Conservation (phyloP, 2,329 filamentous ascomycete genomes). For the Colletotrichum tanaceti region DNA sequence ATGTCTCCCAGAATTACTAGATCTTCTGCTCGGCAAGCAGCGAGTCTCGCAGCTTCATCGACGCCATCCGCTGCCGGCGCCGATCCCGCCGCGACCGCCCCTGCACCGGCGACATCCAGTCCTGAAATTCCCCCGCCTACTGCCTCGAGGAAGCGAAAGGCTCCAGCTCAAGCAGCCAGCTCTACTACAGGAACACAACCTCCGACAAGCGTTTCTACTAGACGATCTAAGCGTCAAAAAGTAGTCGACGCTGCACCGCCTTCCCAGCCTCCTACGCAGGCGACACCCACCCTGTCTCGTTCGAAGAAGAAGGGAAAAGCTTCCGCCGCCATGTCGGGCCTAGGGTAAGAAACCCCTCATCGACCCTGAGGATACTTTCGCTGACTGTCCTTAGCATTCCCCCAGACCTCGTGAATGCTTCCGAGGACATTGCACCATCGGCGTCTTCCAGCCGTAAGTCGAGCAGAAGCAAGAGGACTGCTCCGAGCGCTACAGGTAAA, state of each 20-base stretch:
- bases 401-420: slow-evolving; percentile 72
- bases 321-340: slow-evolving; percentile 76
- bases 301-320: slow-evolving; percentile 71
- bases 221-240: slow-evolving; percentile 79
- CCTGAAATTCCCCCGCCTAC: slow-evolving; percentile 58
- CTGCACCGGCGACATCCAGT: slow-evolving; percentile 53
- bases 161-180: slow-evolving; percentile 64
- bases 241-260: slow-evolving; percentile 61
- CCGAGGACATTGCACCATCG: slow-evolving; percentile 65
- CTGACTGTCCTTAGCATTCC: slow-evolving; percentile 58
- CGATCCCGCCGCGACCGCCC: slow-evolving; percentile 55
- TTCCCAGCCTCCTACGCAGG: slow-evolving; percentile 43
- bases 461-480: slow-evolving; percentile 75
- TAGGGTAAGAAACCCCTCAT: slow-evolving; percentile 66
- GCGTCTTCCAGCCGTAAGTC: slow-evolving; percentile 78
- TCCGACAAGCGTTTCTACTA: slow-evolving; percentile 54
- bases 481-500: slow-evolving; percentile 58
- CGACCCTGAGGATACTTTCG: not conserved
- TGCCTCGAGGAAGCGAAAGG: slow-evolving; percentile 81
- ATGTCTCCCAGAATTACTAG: slow-evolving; percentile 98
- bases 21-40: slow-evolving; percentile 91
- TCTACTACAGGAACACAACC: slow-evolving; percentile 47
- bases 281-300: slow-evolving; percentile 48
- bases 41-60: slow-evolving; percentile 67
- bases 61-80: slow-evolving; percentile 54